Evolutionary conservation across 305 asterid species (phyloP), one percentile per base, ranked within the genome.

Genomic region (Solanum hybrid): DNA sequence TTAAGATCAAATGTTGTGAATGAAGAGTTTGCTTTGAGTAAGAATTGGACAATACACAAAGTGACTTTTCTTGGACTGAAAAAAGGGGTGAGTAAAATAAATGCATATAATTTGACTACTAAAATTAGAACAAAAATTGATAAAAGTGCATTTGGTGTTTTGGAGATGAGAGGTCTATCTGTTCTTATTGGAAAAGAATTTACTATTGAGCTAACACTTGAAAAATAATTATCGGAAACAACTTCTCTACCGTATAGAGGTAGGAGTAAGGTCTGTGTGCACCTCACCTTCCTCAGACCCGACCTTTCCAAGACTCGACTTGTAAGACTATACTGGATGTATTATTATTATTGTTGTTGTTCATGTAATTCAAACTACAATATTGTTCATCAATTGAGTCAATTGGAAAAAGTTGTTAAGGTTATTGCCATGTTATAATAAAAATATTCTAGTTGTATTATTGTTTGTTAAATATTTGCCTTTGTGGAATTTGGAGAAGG

Each of bases 11-110:
- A 80, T 81, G 94, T 95, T 46, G 16, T 66, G 91, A 93, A 93
- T 51, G 96, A 90, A 37, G 95, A 88, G 42, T 96, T 92, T 90
- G 99, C 98, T 14, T 0, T 89, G 88, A 86, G 90, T 31, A 92
- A 93, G 91, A 93, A 93, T 17, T 95, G 95, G 98, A 88, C 60
- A 29, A 86, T 96, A n/a, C 91, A 86, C 82, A 92, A 91, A 82
- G 91, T 91, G 20, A 93, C 91, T 1, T 27, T 95, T 87, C 86
- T 95, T 64, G 98, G 98, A 80, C 69, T 93, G 91, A 88, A 13
- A 73, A 91, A 24, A 9, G 36, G 26, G 5, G 91, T 91, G 26
- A 81, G 73, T 1, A 88, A 40, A 85, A 87, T 88, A 14, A 69
- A 22, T 2, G 90, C 93, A 69, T 91, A 91, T 88, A 88, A 81